These are phyloP conservation scores for Termitomyces sp. DNA, from an alignment of 768 basidiomycete species.

Conservation along the genomic window DNA sequence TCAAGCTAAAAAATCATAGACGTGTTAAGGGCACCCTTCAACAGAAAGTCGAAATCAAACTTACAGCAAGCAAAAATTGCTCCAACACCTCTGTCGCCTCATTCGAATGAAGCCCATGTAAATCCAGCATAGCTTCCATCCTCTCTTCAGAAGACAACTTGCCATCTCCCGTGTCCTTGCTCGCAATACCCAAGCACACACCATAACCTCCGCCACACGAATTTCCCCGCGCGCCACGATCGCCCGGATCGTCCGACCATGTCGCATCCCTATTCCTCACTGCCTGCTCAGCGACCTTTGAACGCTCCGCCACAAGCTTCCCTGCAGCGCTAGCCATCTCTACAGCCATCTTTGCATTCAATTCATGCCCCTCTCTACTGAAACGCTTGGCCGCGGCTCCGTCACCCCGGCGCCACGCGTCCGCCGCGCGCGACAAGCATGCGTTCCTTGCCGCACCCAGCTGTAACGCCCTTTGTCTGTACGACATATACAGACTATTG, in stretches of 20 bases:
- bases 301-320: constrained; percentile 82
- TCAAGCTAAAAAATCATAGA: constrained; percentile 55
- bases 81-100: constrained; percentile 92
- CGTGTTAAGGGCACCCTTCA: not conserved
- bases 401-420: constrained; percentile 94
- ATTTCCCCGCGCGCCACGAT: constrained; percentile 72
- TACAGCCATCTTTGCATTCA: constrained; percentile 85
- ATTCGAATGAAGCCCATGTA: constrained; percentile 91
- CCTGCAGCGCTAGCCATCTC: constrained; percentile 86
- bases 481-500: constrained; percentile 82
- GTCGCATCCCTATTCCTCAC: constrained; percentile 64
- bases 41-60: constrained; percentile 27
- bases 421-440: constrained; percentile 90
- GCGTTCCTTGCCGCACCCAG: constrained; percentile 93
- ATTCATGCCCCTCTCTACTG: constrained; percentile 88
- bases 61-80: constrained; percentile 80
- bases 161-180: constrained; percentile 48
- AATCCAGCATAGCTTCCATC: constrained; percentile 81
- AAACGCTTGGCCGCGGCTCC: constrained; percentile 95
- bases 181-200: constrained; percentile 82
- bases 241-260: constrained; percentile 84
- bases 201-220: constrained; percentile 80
- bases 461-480: constrained; percentile 84
- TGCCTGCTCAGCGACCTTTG: constrained; percentile 69
- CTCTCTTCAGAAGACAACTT: constrained; percentile 80